Base-by-base conservation (phyloP, 2,329 filamentous ascomycete species). In the Lachnellula suecica region DNA sequence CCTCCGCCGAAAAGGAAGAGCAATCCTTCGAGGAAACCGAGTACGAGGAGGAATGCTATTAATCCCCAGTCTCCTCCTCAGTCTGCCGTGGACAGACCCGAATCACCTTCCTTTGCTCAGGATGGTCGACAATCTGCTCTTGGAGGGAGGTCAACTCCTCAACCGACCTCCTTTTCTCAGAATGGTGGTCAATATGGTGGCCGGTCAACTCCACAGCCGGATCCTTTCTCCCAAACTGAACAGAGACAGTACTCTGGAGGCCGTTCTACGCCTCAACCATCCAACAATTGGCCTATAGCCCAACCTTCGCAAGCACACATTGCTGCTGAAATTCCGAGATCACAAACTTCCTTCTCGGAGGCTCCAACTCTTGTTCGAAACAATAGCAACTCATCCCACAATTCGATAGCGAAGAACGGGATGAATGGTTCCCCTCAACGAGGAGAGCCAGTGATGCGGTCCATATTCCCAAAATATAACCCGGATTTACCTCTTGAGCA, bases 381-480 rank as follows among this genome's bases (percentile, higher is more conserved):
- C 54, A 72, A 72, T 44, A 82, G 78, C 63, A 73, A 70, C 44
- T 70, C 73, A 17, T 81, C 79, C 1, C 72, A 78, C 49, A 79
- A 71, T 65, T 85, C 81, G 19, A 83, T 83, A 59, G 78, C 79
- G 46, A 84, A 84, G 22, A 15, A 62, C 78, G 4, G 64, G 63
- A 23, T 71, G 22, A 67, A 70, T 41, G 63, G 20, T 56, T 66
- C 41, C 17, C 55, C 58, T 19, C 55, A 51, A 29, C 59, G 59
- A 40, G 58, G 52, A 53, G 71, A 71, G 54, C 69, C 71, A 5
- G 72, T 78, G 0, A 77, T 88, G 61, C 79, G 81, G 27, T 91
- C 88, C 22, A 91, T 92, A 62, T 92, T 92, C 62, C 88, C 88
- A 7, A 78, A 80, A 25, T 91, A 91, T 65, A 84, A 92, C 63